These are phyloP conservation scores for Helichrysum umbraculigerum DNA, from an alignment of 129 eudicot species.

Conservation along the genomic window DNA sequence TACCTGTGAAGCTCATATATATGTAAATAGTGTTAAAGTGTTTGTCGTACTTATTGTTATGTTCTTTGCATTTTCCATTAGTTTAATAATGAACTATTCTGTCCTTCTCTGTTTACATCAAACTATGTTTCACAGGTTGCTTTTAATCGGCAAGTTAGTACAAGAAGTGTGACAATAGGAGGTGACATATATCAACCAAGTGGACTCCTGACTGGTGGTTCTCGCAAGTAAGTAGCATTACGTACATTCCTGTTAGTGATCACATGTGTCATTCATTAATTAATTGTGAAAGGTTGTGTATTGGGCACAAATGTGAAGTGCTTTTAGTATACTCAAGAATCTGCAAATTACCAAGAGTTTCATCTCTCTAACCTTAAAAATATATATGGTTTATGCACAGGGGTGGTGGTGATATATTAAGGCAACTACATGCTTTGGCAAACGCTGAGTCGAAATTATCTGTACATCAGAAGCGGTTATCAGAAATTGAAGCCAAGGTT, in stretches of 20 bases:
- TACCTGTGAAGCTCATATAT: neutral
- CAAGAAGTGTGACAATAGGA: slow-evolving; percentile 83
- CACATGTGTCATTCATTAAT: neutral
- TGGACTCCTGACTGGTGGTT: slow-evolving; percentile 97
- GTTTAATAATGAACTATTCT: neutral
- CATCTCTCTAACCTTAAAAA: neutral
- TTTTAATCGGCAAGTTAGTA: slow-evolving; percentile 61
- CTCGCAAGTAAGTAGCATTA: slow-evolving; percentile 71
- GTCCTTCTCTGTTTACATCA: neutral
- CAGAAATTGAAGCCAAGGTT: slow-evolving; percentile 94
- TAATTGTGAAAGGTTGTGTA: neutral
- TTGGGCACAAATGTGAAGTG: neutral
- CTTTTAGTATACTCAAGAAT: neutral
- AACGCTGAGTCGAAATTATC: slow-evolving; percentile 74
- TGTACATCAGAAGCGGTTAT: slow-evolving; percentile 64
- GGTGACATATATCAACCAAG: slow-evolving; percentile 96
- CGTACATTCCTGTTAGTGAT: neutral
- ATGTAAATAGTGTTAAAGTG: slow-evolving; percentile 8
- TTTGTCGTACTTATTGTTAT: neutral
- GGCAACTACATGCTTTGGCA: slow-evolving; percentile 77
- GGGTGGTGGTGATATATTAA: slow-evolving; percentile 88
- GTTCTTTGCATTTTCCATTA: neutral
- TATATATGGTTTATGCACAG: slow-evolving; percentile 46
- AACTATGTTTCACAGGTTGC: slow-evolving; percentile 64
- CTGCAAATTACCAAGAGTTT: neutral